Evolutionary conservation across 208 protist species (phyloP).

Genomic region (Acanthamoeba lenticulata): DNA sequence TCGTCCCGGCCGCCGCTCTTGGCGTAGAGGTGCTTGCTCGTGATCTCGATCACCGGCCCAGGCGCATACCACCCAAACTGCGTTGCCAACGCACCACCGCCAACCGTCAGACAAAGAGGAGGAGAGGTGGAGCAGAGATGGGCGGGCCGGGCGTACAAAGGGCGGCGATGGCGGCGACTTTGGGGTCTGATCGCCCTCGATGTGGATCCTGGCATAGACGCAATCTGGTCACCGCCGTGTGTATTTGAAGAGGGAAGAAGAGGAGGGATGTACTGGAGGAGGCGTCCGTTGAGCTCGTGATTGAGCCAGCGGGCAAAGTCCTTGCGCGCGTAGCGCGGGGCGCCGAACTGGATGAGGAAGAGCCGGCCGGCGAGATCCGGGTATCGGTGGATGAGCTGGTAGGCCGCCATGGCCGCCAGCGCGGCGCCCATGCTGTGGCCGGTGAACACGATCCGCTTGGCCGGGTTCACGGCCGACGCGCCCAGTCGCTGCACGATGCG

Average conservation of each 20-base stretch:
- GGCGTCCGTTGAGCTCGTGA: background rate
- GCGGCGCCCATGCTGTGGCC: constrained; percentile 38
- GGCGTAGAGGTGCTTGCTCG: background rate
- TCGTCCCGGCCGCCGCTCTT: background rate
- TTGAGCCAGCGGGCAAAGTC: constrained; percentile 17
- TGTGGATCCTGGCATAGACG: too few species aligned
- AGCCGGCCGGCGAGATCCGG: background rate
- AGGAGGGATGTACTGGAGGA: too few species aligned
- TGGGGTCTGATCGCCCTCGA: constrained; percentile 20
- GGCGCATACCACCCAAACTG: constrained; percentile 60
- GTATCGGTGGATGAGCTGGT: constrained; percentile 29
- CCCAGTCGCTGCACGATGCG: constrained; percentile 20
- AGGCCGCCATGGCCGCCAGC: constrained; percentile 37
- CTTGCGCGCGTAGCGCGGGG: constrained; percentile 46
- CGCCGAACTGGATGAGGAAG: constrained; percentile 48
- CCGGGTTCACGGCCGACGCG: background rate
- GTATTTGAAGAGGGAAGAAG: too few species aligned
- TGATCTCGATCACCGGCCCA: constrained; percentile 15
- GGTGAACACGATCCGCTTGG: constrained; percentile 53
- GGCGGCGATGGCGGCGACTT: constrained; percentile 49
- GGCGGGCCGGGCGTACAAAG: background rate
- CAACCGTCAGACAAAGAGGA: too few species aligned
- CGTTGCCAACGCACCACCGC: too few species aligned
- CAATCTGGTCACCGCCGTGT: too few species aligned
- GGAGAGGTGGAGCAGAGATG: background rate